phyloP scores from a whole-genome alignment of 495 filamentous ascomycete genomes.

The Penicillium lividum region DNA sequence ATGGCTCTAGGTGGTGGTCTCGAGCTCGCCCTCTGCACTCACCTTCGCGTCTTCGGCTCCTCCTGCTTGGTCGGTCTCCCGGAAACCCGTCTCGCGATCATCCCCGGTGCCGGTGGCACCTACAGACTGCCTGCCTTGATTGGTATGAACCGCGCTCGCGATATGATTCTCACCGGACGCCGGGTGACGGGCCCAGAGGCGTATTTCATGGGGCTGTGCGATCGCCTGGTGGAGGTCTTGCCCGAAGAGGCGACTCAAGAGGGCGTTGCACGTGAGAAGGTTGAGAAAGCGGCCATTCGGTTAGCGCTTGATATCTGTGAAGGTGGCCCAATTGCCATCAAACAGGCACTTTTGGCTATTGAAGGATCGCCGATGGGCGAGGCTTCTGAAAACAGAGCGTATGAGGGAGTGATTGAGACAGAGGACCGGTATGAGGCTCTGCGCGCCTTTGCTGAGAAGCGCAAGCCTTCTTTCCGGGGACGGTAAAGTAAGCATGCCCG shows the following conservation, averaged over 20 bases:
- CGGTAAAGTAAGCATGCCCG: slow-evolving; percentile 21
- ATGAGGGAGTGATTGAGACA: slow-evolving; percentile 75
- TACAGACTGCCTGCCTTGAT: slow-evolving; percentile 78
- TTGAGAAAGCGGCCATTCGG: slow-evolving; percentile 71
- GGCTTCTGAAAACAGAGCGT: slow-evolving; percentile 73
- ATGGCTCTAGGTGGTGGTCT: slow-evolving; percentile 88
- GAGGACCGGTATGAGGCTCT: slow-evolving; percentile 87
- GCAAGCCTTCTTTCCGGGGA: slow-evolving; percentile 81
- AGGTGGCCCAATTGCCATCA: slow-evolving; percentile 79
- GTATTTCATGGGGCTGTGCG: slow-evolving; percentile 79
- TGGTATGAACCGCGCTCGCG: slow-evolving; percentile 71
- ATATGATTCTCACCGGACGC: slow-evolving; percentile 84
- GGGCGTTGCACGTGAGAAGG: slow-evolving; percentile 60
- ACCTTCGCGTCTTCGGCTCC: slow-evolving; percentile 79
- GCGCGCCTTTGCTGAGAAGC: slow-evolving; percentile 85
- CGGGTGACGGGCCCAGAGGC: slow-evolving; percentile 77
- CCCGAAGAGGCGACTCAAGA: slow-evolving; percentile 55
- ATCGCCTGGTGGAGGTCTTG: slow-evolving; percentile 74
- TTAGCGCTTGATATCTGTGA: slow-evolving; percentile 80
- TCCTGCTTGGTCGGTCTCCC: slow-evolving; percentile 77
- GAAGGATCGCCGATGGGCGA: slow-evolving; percentile 58
- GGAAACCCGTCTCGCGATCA: slow-evolving; percentile 88
- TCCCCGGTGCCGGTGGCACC: slow-evolving; percentile 92
- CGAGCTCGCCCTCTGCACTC: slow-evolving; percentile 83
- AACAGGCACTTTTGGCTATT: slow-evolving; percentile 72